Evolutionary conservation across 1,284 basidiomycete genomes (phyloP), one percentile per base, ranked within the genome.

Genomic region (Rhodotorula glutinis): DNA sequence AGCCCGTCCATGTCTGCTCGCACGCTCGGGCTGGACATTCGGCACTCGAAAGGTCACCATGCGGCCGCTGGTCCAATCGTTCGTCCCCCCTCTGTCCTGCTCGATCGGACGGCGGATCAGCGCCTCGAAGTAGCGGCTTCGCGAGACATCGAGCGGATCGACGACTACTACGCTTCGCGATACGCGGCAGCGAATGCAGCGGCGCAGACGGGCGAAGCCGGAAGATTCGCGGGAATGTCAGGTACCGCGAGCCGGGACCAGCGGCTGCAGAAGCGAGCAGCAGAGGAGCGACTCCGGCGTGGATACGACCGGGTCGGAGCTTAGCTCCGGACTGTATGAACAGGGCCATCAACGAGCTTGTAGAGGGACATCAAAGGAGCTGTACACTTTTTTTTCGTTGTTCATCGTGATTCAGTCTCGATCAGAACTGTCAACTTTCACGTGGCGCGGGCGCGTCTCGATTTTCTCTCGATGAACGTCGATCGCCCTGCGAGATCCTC

Each of bases 241-340:
- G 49, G 49, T 13, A 25, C 49, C 9, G 25, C 29, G 56, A 58
- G 46, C n/a, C 41, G 41, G 33, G 60, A 47, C 19, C 41, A 33
- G 25, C 25, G 54, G 25, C 30, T 25, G 29, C 46, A 47, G n/a
- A 38, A 51, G 25, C 17, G 62, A 1, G 62, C 53, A 40, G 66
- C 66, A 9, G 57, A 64, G 47, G 60, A 68, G 60, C 25, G 66
- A 40, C 40, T 68, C 19, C 41, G 59, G 29, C 29, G 27, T 4
- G 66, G 66, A 27, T 68, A 68, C 25, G 62, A 63, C 29, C 41
- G 62, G 49, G 13, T 53, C 33, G n/a, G n/a, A n/a, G n/a, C n/a
- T n/a, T n/a, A n/a, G n/a, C n/a, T n/a, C n/a, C n/a, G n/a, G n/a
- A n/a, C n/a, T n/a, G n/a, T n/a, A n/a, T n/a, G n/a, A n/a, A n/a